Evolutionary conservation across 176 grass and related monocot genomes (phyloP), one percentile per base, ranked within the genome.

Genomic region (Aegilops bicornis): DNA sequence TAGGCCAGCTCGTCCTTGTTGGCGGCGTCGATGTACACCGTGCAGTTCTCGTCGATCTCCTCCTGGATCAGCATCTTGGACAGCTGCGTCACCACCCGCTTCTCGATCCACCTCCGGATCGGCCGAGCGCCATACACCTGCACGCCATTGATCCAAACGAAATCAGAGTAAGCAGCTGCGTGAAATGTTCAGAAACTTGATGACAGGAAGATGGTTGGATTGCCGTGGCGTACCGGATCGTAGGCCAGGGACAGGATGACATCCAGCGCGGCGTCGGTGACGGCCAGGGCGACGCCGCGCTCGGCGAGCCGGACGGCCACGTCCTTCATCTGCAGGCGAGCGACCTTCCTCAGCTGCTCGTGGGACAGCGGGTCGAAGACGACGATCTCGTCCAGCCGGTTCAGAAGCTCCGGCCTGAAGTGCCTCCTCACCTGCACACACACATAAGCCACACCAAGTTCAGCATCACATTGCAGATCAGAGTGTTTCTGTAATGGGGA

Each of bases 321-420:
- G 68, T 98, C 93, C 91, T 96, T 98, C 94, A 98, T 96, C 80
- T 96, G 97, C 7, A 95, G 92, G 16, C 97, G 93, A 1, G 94
- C 92, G 1, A 98, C 97, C 84, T 96, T 98, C 82, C 93, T 90
- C 27, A 98, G 92, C 37, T 98, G 94, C 9, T 98, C 93, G 33
- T 98, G 97, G 0, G 92, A 92, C 77, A 98, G 69, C 1, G 94
- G 97, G 35, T 98, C 92, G 64, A 98, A 98, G 12, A 98, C 80
- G 13, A 98, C 97, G 43, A 98, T 87, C 88, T 98, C 97, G 45
- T 98, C 97, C 1, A 98, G 84, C 16, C 97, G 85, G 74, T 98
- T 98, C 68, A 98, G 89, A 24, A 98, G 63, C 90, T 98, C 97
- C 5, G 97, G 97, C 4, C 97, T 88, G 72, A 98, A 98, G 70